Conservation (phyloP, 1,139 yeast species). For the Kodamaea alishanica region DNA sequence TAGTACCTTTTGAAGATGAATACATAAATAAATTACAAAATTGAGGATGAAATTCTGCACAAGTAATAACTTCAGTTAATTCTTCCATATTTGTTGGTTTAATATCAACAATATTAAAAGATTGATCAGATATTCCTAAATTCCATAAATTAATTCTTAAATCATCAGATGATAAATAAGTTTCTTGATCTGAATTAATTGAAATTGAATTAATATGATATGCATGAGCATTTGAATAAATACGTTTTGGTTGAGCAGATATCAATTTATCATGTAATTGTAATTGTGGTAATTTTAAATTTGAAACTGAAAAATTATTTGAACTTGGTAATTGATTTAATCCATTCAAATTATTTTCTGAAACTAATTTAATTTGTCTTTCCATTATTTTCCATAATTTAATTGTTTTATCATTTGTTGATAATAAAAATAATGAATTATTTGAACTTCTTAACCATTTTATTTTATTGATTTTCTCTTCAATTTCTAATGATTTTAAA, state of each 20-base stretch:
- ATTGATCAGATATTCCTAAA: constrained; percentile 88
- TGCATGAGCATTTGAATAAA: constrained; percentile 95
- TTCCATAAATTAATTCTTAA: constrained; percentile 96
- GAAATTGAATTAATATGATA: constrained; percentile 96
- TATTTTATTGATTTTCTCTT: constrained; percentile 95
- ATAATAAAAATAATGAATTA: constrained; percentile 80
- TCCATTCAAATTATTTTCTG: constrained; percentile 70
- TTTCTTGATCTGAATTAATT: constrained; percentile 93
- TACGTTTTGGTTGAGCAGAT: constrained; percentile 90
- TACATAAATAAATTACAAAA: constrained; percentile 95
- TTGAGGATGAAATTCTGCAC: constrained; percentile 93
- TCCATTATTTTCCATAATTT: constrained; percentile 96
- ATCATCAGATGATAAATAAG: constrained; percentile 91
- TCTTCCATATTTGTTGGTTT: constrained; percentile 99
- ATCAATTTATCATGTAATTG: constrained; percentile 91
- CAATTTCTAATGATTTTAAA: constrained; percentile 91
- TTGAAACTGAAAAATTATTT: constrained; percentile 16
- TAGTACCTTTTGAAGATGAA: constrained; percentile 94
- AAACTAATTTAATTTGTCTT: constrained; percentile 85
- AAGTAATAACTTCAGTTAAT: constrained; percentile 95
- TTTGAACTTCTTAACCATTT: constrained; percentile 92
- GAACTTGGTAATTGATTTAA: constrained; percentile 13
- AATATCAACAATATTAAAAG: constrained; percentile 94
- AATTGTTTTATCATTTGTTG: constrained; percentile 96
- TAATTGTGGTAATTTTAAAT: constrained; percentile 77